Evolutionary conservation across 176 grass and related monocot species (phyloP).

Genomic region (Saccharum officinarum): DNA sequence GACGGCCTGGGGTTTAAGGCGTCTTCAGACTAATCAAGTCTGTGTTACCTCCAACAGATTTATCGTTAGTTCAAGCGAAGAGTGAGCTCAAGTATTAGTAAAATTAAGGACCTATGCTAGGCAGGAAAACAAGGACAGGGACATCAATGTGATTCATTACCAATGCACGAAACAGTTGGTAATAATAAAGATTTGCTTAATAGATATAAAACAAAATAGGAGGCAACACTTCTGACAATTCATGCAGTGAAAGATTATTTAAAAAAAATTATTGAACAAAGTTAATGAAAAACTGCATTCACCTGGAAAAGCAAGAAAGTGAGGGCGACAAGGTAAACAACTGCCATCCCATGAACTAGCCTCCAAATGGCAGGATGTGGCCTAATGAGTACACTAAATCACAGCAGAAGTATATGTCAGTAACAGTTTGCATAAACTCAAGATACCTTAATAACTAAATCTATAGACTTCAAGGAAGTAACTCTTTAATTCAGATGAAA

Average conservation of each 20-base stretch:
- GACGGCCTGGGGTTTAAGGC: too few relatives aligned
- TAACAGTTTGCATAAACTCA: constrained; percentile 9
- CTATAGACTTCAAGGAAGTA: background rate
- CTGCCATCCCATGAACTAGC: constrained; percentile 92
- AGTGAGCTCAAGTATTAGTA: background rate
- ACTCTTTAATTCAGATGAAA: background rate
- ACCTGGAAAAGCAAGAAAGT: constrained; percentile 99
- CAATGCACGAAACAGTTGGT: background rate
- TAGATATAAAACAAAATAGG: background rate
- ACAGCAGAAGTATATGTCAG: constrained; percentile 34
- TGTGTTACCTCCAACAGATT: too few relatives aligned
- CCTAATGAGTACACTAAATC: constrained; percentile 90
- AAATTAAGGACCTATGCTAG: background rate
- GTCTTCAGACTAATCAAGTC: too few relatives aligned
- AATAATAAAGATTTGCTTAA: background rate
- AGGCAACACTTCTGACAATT: background rate
- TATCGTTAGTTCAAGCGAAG: constrained; percentile 6
- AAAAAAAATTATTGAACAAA: constrained; percentile 7
- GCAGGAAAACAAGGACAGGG: background rate
- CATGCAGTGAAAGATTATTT: constrained; percentile 8
- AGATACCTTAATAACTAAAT: constrained; percentile 3
- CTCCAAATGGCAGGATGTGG: constrained; percentile 99
- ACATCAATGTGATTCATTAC: background rate
- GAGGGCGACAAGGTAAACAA: constrained; percentile 94
- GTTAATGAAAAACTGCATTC: constrained; percentile 19